Base-by-base conservation (phyloP, 1,139 yeast species). In the Debaryomyces sp. region DNA sequence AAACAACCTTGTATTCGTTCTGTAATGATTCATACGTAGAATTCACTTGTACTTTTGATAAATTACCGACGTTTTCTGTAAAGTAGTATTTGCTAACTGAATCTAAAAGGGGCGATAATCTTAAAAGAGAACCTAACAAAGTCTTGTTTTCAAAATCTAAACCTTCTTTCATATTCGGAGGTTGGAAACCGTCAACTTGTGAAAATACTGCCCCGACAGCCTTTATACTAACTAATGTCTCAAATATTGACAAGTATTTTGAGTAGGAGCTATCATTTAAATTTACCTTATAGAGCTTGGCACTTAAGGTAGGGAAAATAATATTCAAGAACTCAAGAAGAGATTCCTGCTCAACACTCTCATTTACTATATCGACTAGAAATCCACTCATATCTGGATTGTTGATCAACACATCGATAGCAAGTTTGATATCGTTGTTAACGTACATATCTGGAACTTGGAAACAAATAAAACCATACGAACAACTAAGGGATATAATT, bases 91-190 rank as follows among this genome's bases (percentile, higher is more conserved):
- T 72, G 4, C 78, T 70, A 4, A 78, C 77, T 35, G 58, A 52
- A 21, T 64, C 68, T 10, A 81, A 75, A 44, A 91, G 68, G 0
- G 97, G 96, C 0, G 97, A 89, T 18, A 90, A 68, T 49, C 85
- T 75, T 50, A 90, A 77, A 36, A 90, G 73, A 2, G 96, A 89
- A 2, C 98, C 98, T 49, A 92, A 68, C 10, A 89, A 64, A 0
- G 96, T 83, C 32, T 74, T 72, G 26, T 70, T 70, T 58, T 88
- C 96, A 54, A 79, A 79, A 41, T 78, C 78, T 33, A 75, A 63
- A 10, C 78, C 69, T 1, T 87, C 75, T 22, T 71, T 62, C 18
- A 49, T 43, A 45, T 64, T 71, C 36, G 73, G 71, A 41, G 83
- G 83, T 47, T 68, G 69, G 53, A 85, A 88, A 0, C 80, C 78